Base-by-base conservation (phyloP, 2,329 filamentous ascomycete genomes). In the Esteya vermicola region DNA sequence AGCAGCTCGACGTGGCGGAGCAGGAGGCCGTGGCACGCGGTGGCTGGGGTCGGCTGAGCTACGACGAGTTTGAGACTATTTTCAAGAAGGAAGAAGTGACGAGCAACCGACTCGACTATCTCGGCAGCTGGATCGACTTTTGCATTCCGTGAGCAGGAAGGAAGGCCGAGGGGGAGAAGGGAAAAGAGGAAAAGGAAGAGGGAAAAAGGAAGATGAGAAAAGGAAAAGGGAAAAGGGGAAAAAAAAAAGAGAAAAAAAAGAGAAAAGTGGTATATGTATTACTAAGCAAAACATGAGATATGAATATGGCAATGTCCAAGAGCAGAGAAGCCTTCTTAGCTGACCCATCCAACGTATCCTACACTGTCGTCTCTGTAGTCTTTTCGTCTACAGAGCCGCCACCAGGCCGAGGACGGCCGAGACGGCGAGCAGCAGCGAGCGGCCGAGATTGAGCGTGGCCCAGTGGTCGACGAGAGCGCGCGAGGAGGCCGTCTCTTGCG, bases 41-140 rank as follows among this genome's bases (percentile, higher is more conserved):
- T n/a, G 88, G 86, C 1, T 82, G 78, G 60, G 89, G 85, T 1
- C 75, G 78, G 52, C 63, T 96, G 36, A 82, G 62, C 52, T 88
- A 79, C 48, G 68, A 72, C 1, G 91, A 96, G 57, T 93, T 96
- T 58, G 78, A 84, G 51, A 63, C 64, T 30, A 78, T 80, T 37
- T 85, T 91, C 62, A 74, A 76, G 49, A 67, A 67, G n/a, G 70
- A 77, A 46, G 72, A 78, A 48, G 73, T 75, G 20, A 61, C 64
- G 22, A 70, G 68, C 13, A 75, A 76, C 53, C 63, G 79, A 39
- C 67, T 88, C 45, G 82, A 84, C 49, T 89, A 94, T 57, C 67
- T 95, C 35, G 84, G 84, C 44, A 84, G 76, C 51, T 96, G 89
- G 89, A 84, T 95, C 57, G 88, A 95, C 55, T 78, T 79, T 55